Evolutionary conservation across 495 filamentous ascomycete species (phyloP), one percentile per base, ranked within the genome.

Genomic region (Penicillium subrubescens): DNA sequence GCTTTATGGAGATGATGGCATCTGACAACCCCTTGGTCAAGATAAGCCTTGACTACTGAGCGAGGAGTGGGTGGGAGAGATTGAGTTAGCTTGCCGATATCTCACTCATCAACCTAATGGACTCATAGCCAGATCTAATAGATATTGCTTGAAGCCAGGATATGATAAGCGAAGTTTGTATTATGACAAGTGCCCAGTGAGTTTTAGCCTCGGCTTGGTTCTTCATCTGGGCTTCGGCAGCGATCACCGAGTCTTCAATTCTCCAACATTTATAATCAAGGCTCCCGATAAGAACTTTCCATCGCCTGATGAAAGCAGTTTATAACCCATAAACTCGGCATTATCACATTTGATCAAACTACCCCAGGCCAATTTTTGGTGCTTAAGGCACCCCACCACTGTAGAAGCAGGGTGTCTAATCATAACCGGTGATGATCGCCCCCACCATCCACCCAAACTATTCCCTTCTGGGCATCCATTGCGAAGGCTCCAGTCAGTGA

Each of bases 391-490:
- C 8, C 23, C n/a, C 19, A 12, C 3, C 43, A 21, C n/a, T 8
- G 43, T 7, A 52, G 48, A 52, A 52, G 48, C 2, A 31, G 48
- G 17, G 12, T 8, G 15, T 31, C 48, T 52, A 52, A 52, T 25
- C 15, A 17, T 2, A 52, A 31, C 2, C 2, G 27, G 48, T 0
- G 12, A 29, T 52, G 17, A 56, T 56, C 33, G n/a, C 33, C 33
- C 29, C 10, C 29, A 21, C 53, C 31, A 37, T 31, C 31, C 53
- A 11, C 33, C 53, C n/a, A 12, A 21, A 31, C 53, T 56, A 52
- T 35, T 56, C 53, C 33, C 10, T 35, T 35, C 53, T 14, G 10
- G 53, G 53, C 15, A 56, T 34, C 53, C 53, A 56, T 35, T 56
- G 53, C 53, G 53, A 56, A 48, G 19, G 19, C 53, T 21, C 53